Base-by-base conservation (phyloP, 495 filamentous ascomycete species). In the Penicillium roqueforti region DNA sequence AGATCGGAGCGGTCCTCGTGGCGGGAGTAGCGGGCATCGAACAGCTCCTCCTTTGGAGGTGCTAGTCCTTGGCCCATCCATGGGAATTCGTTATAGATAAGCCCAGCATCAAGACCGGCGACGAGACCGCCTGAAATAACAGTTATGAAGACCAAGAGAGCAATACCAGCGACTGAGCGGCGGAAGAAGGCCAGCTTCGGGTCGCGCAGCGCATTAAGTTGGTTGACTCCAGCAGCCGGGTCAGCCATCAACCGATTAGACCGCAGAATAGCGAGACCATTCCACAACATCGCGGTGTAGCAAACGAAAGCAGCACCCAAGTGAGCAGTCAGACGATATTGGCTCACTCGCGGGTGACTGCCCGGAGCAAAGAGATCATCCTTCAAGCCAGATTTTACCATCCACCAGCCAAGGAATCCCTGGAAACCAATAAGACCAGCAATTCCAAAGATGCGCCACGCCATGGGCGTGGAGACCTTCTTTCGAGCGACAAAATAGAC, bases 11-110 rank as follows among this genome's bases (percentile, higher is more conserved):
- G 61, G 66, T 96, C 91, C 37, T 83, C 76, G 42, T 77, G 80
- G 47, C 88, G 89, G 19, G 85, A 89, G 79, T 97, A 98, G 73
- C 91, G 92, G 38, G 81, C 73, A 60, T 88, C 83, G 62, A 89
- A 89, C 8, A 98, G 83, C 68, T 98, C 93, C 1, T 80, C 74
- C 53, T 76, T 82, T 1, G 93, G 95, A 9, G 93, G 93, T 3
- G 87, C 76, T 28, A 91, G 76, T 1, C 89, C 89, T 1, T 78
- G 71, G 26, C 95, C 93, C 93, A 98, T 98, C 64, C 80, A 89
- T 1, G 95, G 95, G 66, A 97, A 97, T 62, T 97, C 90, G 66
- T 97, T 97, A 76, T 98, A 98, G 65, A 98, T 96, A 14, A 98
- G 75, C 11, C 93, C 93, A 13, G 93, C 93, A 63, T 98, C 93